Evolutionary conservation across 805 yeast species (phyloP).

Genomic region (Blastobotrys attinorum): DNA sequence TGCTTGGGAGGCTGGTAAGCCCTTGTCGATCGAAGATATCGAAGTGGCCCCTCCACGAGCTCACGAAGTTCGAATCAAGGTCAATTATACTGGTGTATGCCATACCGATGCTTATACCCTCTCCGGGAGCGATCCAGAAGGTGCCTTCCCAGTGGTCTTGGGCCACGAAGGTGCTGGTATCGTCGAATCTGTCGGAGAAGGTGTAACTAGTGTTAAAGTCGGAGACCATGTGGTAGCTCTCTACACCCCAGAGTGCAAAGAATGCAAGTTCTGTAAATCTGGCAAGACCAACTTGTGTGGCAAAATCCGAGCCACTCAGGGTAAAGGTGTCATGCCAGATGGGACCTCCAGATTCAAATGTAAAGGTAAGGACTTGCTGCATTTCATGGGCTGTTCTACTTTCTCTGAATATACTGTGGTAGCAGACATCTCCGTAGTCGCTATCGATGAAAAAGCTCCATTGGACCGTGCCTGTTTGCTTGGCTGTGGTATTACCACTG

Average conservation of each 20-base stretch:
- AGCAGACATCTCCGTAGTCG: conserved; percentile 94
- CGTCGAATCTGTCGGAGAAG: conserved; percentile 93
- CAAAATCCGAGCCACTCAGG: conserved; percentile 94
- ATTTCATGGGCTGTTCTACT: conserved; percentile 98
- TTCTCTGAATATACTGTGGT: conserved; percentile 97
- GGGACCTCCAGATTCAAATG: conserved; percentile 83
- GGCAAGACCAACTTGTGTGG: conserved; percentile 97
- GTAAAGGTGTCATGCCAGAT: conserved; percentile 98
- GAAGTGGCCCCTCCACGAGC: conserved; percentile 93
- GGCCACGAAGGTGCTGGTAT: conserved; percentile 99
- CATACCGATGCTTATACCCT: conserved; percentile 98
- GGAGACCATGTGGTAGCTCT: conserved; percentile 93
- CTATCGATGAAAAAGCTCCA: conserved; percentile 77
- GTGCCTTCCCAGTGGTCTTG: conserved; percentile 83
- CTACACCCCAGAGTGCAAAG: conserved; percentile 94
- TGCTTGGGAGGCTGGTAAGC: conserved; percentile 89
- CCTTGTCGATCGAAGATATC: conserved; percentile 69
- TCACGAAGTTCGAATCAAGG: conserved; percentile 92
- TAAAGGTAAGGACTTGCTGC: conserved; percentile 71
- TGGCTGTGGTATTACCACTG: conserved; percentile 98
- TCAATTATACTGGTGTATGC: conserved; percentile 87
- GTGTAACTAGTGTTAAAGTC: conserved; percentile 77
- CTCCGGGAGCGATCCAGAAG: conserved; percentile 94
- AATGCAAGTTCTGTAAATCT: conserved; percentile 89
- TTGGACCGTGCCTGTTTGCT: conserved; percentile 82